Evolutionary conservation across 306 rosid genomes (phyloP).

Genomic region (Acacia confusa): DNA sequence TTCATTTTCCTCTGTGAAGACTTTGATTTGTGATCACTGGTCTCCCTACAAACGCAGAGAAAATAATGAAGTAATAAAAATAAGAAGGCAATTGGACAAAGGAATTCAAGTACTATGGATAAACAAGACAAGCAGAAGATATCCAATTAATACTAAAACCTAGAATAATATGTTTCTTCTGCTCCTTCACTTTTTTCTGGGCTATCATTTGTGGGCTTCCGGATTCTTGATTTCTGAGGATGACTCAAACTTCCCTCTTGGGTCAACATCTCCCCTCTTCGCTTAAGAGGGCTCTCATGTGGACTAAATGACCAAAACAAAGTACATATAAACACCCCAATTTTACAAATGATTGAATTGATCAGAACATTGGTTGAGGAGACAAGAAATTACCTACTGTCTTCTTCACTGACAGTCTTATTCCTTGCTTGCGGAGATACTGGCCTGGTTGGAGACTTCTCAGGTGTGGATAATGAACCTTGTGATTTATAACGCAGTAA

Average conservation of each 20-base stretch:
- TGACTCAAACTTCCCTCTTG: slow-evolving; percentile 55
- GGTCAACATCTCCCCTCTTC: slow-evolving; percentile 42
- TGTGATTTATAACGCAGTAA: slow-evolving; percentile 23
- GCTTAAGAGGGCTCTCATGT: slow-evolving; percentile 42
- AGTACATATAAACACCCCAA: slow-evolving; percentile 18
- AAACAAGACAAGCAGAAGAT: slow-evolving; percentile 13
- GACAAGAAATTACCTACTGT: slow-evolving; percentile 49
- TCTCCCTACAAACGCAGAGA: slow-evolving; percentile 41
- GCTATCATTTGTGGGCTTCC: slow-evolving; percentile 45
- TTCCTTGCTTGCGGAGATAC: slow-evolving; percentile 44
- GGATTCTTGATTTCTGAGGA: slow-evolving; percentile 49
- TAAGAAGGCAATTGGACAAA: slow-evolving; percentile 16
- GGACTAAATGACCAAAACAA: slow-evolving; percentile 44
- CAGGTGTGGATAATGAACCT: slow-evolving; percentile 20
- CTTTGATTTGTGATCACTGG: slow-evolving; percentile 42
- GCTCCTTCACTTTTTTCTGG: slow-evolving; percentile 47
- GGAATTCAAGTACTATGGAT: not conserved
- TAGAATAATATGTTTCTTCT: slow-evolving; percentile 47
- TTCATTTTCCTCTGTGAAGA: slow-evolving; percentile 45
- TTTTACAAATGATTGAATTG: slow-evolving; percentile 13
- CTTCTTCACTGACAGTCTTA: slow-evolving; percentile 34
- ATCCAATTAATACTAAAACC: slow-evolving; percentile 35
- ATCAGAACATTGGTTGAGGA: slow-evolving; percentile 6
- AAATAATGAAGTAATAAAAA: slow-evolving; percentile 4
- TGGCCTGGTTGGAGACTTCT: slow-evolving; percentile 36